Evolutionary conservation across 2,329 filamentous ascomycete genomes (phyloP), one percentile per base, ranked within the genome.

Genomic region (Sclerotinia spermophila): DNA sequence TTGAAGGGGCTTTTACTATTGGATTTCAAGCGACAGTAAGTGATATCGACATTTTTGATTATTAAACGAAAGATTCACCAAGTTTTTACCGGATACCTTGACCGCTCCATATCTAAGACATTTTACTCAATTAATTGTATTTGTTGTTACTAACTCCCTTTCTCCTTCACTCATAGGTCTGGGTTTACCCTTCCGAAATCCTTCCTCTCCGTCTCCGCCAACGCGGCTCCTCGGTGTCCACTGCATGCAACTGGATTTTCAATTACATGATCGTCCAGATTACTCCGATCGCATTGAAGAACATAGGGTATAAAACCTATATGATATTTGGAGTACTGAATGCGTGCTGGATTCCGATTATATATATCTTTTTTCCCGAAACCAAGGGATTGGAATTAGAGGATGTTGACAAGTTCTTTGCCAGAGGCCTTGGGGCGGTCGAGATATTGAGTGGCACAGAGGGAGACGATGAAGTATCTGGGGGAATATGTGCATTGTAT

Each of bases 281-380:
- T 21, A 76, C 74, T 2, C 75, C 74, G 1, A 71, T 73, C n/a
- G 71, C 73, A 3, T 83, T 86, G 68, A 74, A 77, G 1, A 81
- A 81, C 45, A 79, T 86, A 69, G 81, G 82, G 0, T 85, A 79
- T 73, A 75, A 72, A 17, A 81, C 80, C 38, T 81, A 81, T 68
- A 78, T 81, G 11, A 77, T 81, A 15, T 81, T 79, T 65, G 77
- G 74, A 19, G 76, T 75, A 17, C 69, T 81, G 1, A 73, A 78
- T 45, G 74, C 77, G 1, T 58, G 77, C 38, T 76, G 78, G 53
- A 79, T 82, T 24, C 81, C 81, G 0, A 87, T 89, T 60, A 85
- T 90, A 58, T 90, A 85, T 81, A 87, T 88, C 77, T 84, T 88
- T 75, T 89, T 89, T 4, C 88, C 88, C 0, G 88, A 91, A 79